Conservation (phyloP, 73 alveolate species). For the Urostyla sp. region DNA sequence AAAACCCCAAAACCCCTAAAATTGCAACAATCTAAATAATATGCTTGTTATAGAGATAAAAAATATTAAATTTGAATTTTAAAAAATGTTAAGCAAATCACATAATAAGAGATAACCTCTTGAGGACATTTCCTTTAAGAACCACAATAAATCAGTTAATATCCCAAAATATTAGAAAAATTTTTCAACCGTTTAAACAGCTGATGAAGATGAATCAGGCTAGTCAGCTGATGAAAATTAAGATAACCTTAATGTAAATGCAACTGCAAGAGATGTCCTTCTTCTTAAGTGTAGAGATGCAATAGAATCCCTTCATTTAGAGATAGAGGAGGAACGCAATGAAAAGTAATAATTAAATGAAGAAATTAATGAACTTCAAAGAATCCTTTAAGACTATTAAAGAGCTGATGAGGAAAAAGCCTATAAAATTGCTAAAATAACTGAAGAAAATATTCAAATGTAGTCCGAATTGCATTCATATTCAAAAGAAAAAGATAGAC, state of each 20-base stretch:
- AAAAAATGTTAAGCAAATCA: conserved; percentile 42
- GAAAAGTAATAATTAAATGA: conserved; percentile 36
- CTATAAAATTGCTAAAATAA: not conserved
- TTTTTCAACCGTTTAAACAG: conserved; percentile 20
- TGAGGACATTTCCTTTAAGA: conserved; percentile 33
- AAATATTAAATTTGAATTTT: not conserved
- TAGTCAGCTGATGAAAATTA: conserved; percentile 11
- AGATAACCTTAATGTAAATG: conserved; percentile 21
- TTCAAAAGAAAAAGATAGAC: conserved; percentile 35
- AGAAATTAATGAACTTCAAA: not conserved
- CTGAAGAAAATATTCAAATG: conserved; percentile 43
- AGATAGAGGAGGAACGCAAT: conserved; percentile 70
- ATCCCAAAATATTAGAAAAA: conserved; percentile 11
- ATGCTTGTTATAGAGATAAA: too few species aligned
- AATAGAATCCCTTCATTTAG: conserved; percentile 71
- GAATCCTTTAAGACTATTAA: conserved; percentile 22
- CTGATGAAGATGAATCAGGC: conserved; percentile 33
- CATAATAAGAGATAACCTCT: not conserved
- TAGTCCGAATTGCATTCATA: conserved; percentile 1
- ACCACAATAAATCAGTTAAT: conserved; percentile 1
- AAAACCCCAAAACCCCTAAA: too few species aligned
- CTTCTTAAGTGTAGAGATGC: conserved; percentile 80
- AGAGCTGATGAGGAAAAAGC: conserved; percentile 18
- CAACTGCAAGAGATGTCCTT: conserved; percentile 67
- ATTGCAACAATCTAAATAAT: too few species aligned